Base-by-base conservation (phyloP, 169 alveolate genomes). In the Eimeria maxima region DNA sequence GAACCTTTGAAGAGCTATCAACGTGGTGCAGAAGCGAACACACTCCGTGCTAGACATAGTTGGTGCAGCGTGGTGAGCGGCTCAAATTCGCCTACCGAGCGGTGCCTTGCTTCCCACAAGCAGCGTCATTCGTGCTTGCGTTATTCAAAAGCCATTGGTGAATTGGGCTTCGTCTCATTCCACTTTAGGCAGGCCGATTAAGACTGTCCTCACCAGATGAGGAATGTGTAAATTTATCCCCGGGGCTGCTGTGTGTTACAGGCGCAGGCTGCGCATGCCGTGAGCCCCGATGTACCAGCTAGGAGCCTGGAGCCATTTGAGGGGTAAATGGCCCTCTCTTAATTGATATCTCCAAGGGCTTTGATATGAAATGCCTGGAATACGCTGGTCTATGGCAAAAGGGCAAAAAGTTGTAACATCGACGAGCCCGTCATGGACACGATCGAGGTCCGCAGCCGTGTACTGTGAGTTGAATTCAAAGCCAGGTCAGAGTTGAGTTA, bases 351-450 rank as follows among this genome's bases (percentile, higher is more conserved):
- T 24, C 10, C 5, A 78, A 47, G 0, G 44, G 11, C 24, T n/a
- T 78, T 24, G 27, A 44, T 47, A 11, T 78, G 44, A 47, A 3
- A 11, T 10, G 27, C 88, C 5, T 27, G 44, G 29, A 45, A 76
- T 76, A 42, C 13, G n/a, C 87, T 44, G 24, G 44, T 24, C 22
- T 22, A 44, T 57, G 20, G 20, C 83, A 8, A 87, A 87, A 65
- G 94, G 18, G 47, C 67, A 8, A 45, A n/a, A 24, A 22, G 67
- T 78, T 22, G 38, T 14, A 27, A 14, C 55, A 65, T 87, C 84
- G 83, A 65, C 11, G 60, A 45, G 13, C 94, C 65, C 94, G 81
- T 83, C 83, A 63, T 50, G 44, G 47, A 67, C 69, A 45, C 60
- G n/a, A 78, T 78, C 88, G 67, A 78, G 88, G 67, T 76, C 47